These are phyloP conservation scores for Ganoderma multipileum DNA, from an alignment of 1,284 basidiomycete genomes.

Conservation along the genomic window DNA sequence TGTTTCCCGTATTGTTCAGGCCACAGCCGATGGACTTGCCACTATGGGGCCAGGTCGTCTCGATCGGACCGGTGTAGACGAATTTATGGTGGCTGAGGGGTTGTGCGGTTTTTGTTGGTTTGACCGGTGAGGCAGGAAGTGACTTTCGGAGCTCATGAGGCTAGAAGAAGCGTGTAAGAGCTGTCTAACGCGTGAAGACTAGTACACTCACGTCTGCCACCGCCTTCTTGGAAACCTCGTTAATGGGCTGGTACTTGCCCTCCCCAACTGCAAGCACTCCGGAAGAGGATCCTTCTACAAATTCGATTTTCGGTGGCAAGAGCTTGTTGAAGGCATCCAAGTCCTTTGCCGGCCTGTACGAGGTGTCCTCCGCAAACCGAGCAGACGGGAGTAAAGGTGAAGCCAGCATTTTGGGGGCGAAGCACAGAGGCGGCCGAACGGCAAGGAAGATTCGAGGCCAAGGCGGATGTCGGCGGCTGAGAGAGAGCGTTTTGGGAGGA, in stretches of 20 bases:
- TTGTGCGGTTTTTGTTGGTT: slow-evolving; percentile 18
- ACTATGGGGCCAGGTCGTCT: slow-evolving; percentile 59
- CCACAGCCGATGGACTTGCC: slow-evolving; percentile 60
- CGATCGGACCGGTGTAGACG: slow-evolving; percentile 60
- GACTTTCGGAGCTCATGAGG: neutral
- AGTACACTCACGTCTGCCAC: slow-evolving; percentile 30
- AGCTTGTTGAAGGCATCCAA: slow-evolving; percentile 76
- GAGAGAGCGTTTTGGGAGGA: slow-evolving; percentile 4
- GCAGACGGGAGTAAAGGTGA: slow-evolving; percentile 60
- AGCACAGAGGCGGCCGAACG: neutral
- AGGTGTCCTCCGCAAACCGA: slow-evolving; percentile 55
- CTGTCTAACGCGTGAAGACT: neutral
- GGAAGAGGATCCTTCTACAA: slow-evolving; percentile 81
- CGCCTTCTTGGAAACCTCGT: slow-evolving; percentile 55
- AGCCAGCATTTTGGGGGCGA: slow-evolving; percentile 58
- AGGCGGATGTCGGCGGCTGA: slow-evolving; percentile 7
- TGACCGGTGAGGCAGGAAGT: neutral
- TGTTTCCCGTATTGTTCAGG: slow-evolving; percentile 92
- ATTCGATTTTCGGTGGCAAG: slow-evolving; percentile 78
- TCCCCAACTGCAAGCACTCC: slow-evolving; percentile 71
- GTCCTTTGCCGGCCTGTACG: slow-evolving; percentile 70
- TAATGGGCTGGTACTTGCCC: slow-evolving; percentile 81
- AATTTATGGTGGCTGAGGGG: slow-evolving; percentile 23
- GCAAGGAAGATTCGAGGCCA: slow-evolving; percentile 9
- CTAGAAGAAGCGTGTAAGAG: slow-evolving; percentile 2